These are phyloP conservation scores for Tilletia horrida DNA, from an alignment of 1,284 basidiomycete species.

Conservation along the genomic window DNA sequence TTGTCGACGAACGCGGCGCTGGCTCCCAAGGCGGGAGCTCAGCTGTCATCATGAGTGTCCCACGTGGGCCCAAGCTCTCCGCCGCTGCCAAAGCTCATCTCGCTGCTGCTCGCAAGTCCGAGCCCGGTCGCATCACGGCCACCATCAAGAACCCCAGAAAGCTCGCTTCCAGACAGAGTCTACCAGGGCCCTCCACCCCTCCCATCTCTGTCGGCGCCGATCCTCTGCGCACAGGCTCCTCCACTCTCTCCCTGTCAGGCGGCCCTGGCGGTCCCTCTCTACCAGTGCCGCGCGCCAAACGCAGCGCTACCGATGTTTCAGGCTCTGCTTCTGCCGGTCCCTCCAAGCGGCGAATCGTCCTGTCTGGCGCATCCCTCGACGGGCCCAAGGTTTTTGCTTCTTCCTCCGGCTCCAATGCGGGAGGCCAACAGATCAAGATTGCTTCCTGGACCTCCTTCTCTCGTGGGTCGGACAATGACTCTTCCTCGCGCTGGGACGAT, in stretches of 20 bases:
- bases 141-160: neutral
- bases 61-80: neutral
- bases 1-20: slow-evolving; percentile 9
- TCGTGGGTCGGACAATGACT: neutral
- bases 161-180: neutral
- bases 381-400: too few relatives aligned
- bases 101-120: too few relatives aligned
- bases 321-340: neutral
- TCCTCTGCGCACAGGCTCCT: too few relatives aligned
- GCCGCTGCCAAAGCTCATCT: neutral
- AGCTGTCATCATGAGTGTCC: neutral
- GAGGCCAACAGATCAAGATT: slow-evolving; percentile 3
- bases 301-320: neutral
- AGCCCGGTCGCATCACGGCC: neutral
- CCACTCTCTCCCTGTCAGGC: too few relatives aligned
- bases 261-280: too few relatives aligned
- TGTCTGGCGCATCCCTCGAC: too few relatives aligned
- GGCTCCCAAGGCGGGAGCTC: neutral
- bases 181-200: too few relatives aligned
- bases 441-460: slow-evolving; percentile 5
- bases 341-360: too few relatives aligned
- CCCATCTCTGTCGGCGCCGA: too few relatives aligned
- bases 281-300: too few relatives aligned
- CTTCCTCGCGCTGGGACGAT: neutral
- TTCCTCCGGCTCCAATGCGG: too few relatives aligned